These are phyloP conservation scores for Botrytis sinoallii DNA, from an alignment of 2,329 filamentous ascomycete species.

Conservation along the genomic window DNA sequence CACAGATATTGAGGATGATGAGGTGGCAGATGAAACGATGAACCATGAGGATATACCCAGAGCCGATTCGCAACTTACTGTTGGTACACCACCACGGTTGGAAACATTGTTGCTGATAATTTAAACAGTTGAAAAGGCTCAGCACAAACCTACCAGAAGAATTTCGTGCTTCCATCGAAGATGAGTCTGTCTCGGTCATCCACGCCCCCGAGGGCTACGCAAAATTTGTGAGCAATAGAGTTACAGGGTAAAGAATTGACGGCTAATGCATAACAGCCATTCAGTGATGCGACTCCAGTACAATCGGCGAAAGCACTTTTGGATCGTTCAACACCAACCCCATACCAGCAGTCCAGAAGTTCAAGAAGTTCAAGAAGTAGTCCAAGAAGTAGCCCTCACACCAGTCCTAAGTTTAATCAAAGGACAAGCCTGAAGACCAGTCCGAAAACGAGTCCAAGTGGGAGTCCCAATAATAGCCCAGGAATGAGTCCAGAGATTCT, in stretches of 20 bases:
- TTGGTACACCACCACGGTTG: slow-evolving; percentile 24
- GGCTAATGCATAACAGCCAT: slow-evolving; percentile 8
- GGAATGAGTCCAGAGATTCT: slow-evolving; percentile 5
- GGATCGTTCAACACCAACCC: slow-evolving; percentile 36
- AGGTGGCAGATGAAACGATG: slow-evolving; percentile 58
- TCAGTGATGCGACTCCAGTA: slow-evolving; percentile 1
- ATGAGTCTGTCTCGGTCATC: slow-evolving; percentile 85
- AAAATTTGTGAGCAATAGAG: slow-evolving; percentile 59
- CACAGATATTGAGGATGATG: slow-evolving; percentile 83
- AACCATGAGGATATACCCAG: slow-evolving; percentile 36
- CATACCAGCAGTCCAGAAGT: slow-evolving; percentile 33
- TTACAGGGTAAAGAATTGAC: neutral
- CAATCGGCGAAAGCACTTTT: slow-evolving; percentile 18
- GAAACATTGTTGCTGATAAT: slow-evolving; percentile 25
- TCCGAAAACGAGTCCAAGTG: neutral
- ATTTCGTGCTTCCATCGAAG: slow-evolving; percentile 58
- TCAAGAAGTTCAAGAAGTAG: slow-evolving; percentile 20
- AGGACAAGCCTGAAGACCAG: slow-evolving; percentile 10
- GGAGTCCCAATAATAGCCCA: slow-evolving; percentile 1
- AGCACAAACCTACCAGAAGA: slow-evolving; percentile 55
- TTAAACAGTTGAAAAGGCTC: slow-evolving; percentile 34
- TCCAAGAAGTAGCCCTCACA: slow-evolving; percentile 5
- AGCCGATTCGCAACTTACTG: slow-evolving; percentile 29
- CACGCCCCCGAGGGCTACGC: slow-evolving; percentile 83
- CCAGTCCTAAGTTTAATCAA: slow-evolving; percentile 7